Percentiles rank a stretch among this genome's conserved stretches.
Conservation (phyloP, 495 filamentous ascomycete genomes). For the Penicillium antarcticum region DNA sequence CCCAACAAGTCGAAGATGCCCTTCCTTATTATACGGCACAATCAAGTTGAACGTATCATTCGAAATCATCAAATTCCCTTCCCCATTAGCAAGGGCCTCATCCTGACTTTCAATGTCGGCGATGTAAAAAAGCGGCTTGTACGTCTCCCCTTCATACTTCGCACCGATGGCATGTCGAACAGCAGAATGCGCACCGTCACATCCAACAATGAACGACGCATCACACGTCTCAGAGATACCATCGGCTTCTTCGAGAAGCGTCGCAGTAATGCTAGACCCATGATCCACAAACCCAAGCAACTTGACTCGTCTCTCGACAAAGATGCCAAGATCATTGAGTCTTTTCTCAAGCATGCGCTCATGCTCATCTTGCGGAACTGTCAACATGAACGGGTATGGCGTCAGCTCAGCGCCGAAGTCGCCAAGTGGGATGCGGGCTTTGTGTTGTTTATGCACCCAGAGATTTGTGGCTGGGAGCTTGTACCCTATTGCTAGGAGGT, state of each 20-base stretch:
- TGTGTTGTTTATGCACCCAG: slow-evolving; percentile 27
- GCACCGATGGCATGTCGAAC: slow-evolving; percentile 27
- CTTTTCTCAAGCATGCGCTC: slow-evolving; percentile 33
- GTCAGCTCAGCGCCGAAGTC: slow-evolving; percentile 28
- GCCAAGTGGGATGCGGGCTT: slow-evolving; percentile 19
- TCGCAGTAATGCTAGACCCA: slow-evolving; percentile 25
- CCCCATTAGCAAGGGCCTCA: slow-evolving; percentile 31
- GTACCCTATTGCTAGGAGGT: slow-evolving; percentile 27
- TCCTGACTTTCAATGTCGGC: slow-evolving; percentile 30
- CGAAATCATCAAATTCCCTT: slow-evolving; percentile 28
- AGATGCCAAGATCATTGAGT: slow-evolving; percentile 27
- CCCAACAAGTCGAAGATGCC: slow-evolving; percentile 24
- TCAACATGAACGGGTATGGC: slow-evolving; percentile 33
- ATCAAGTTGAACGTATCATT: slow-evolving; percentile 26
- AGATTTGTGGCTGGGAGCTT: slow-evolving; percentile 33
- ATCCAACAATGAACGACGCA: slow-evolving; percentile 33
- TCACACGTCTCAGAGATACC: slow-evolving; percentile 19
- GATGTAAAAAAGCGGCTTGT: slow-evolving; percentile 32
- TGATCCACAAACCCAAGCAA: slow-evolving; percentile 25
- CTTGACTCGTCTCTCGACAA: slow-evolving; percentile 28
- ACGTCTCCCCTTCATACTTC: slow-evolving; percentile 30
- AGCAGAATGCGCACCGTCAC: slow-evolving; percentile 33
- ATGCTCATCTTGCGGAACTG: slow-evolving; percentile 31
- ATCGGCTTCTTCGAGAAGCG: slow-evolving; percentile 9
- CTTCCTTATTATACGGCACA: slow-evolving; percentile 21